Conservation (phyloP, 306 rosid species). For the Cucurbita pepo region DNA sequence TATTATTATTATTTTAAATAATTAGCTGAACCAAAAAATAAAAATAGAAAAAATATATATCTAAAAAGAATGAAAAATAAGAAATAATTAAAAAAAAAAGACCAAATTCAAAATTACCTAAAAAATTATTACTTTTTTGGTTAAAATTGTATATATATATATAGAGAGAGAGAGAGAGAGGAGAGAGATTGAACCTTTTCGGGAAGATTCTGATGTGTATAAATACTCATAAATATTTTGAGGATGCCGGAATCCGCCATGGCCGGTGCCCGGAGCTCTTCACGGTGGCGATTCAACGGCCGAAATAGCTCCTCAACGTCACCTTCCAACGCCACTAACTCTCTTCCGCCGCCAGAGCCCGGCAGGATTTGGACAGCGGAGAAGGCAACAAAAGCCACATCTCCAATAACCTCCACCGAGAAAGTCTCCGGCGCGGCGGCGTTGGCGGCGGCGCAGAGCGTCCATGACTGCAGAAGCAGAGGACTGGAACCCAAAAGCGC, state of each 20-base stretch:
- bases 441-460: constrained; percentile 44
- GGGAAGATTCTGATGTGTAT: constrained; percentile 12
- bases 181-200: constrained; percentile 31
- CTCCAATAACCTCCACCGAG: constrained; percentile 17
- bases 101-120: no score
- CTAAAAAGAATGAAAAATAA: no score
- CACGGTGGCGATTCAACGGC: constrained; percentile 16
- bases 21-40: no score
- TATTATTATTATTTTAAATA: no score
- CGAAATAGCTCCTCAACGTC: constrained; percentile 12
- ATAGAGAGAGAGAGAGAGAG: no score
- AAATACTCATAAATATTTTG: constrained; percentile 22
- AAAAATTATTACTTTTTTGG: no score
- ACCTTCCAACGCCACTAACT: constrained; percentile 23
- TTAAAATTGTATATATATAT: no score
- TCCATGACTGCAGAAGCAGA: constrained; percentile 63
- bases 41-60: no score
- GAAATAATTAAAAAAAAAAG: no score
- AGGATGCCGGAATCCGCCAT: constrained; percentile 58
- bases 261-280: constrained; percentile 26
- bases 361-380: constrained; percentile 33
- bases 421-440: constrained; percentile 16
- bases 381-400: constrained; percentile 43
- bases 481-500: constrained; percentile 53
- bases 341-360: constrained; percentile 9